Evolutionary conservation across 192 early-diverging fungal species (phyloP).

Genomic region (Backusella westeae): DNA sequence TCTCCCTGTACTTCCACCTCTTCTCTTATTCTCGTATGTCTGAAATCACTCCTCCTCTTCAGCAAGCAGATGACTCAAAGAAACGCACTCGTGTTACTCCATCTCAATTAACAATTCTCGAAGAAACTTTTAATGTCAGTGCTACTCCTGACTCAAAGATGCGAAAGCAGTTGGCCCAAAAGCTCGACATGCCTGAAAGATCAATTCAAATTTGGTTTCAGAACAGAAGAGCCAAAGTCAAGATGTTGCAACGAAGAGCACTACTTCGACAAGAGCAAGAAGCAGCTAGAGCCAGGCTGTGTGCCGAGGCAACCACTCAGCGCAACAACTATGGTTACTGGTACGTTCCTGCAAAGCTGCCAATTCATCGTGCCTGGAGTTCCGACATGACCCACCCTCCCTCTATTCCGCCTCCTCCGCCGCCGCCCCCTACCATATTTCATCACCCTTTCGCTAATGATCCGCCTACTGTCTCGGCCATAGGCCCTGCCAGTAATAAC

Average conservation of each 20-base stretch:
- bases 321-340: neutral
- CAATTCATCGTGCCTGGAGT: conserved; percentile 32
- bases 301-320: conserved; percentile 23
- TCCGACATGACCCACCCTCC: conserved; percentile 16
- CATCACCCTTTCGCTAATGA: neutral
- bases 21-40: neutral
- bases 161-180: conserved; percentile 62
- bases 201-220: conserved; percentile 87
- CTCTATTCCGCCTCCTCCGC: neutral
- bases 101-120: conserved; percentile 55
- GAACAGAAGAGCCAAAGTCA: conserved; percentile 76
- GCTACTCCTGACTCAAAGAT: conserved; percentile 63
- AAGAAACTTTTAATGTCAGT: conserved; percentile 64
- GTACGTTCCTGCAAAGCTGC: conserved; percentile 8
- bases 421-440: neutral
- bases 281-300: conserved; percentile 5
- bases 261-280: conserved; percentile 32
- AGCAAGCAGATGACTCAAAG: conserved; percentile 33
- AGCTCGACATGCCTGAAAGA: conserved; percentile 64
- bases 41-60: neutral
- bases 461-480: conserved; percentile 10
- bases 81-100: conserved; percentile 63
- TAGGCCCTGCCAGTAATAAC: neutral
- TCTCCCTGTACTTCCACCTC: neutral
- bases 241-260: conserved; percentile 45